These are phyloP conservation scores for Melampsora americana DNA, from an alignment of 1,284 basidiomycete genomes.

Conservation along the genomic window DNA sequence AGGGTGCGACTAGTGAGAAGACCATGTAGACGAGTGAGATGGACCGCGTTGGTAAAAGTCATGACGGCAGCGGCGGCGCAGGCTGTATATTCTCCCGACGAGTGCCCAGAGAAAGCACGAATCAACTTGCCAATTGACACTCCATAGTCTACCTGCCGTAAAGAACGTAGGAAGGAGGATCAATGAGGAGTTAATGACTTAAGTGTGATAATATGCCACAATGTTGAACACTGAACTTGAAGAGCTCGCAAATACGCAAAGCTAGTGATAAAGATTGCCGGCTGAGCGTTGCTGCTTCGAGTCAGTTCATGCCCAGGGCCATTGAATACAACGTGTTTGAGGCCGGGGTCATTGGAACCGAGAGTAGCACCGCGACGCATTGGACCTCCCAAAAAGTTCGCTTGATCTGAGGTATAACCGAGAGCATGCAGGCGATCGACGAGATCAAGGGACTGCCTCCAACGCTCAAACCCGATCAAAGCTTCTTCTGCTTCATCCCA, in stretches of 20 bases:
- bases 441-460: slow-evolving; percentile 46
- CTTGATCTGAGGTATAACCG: slow-evolving; percentile 46
- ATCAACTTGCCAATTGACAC: slow-evolving; percentile 45
- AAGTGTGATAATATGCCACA: no score
- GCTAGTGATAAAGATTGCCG: slow-evolving; percentile 52
- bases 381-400: slow-evolving; percentile 45
- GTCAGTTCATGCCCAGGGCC: slow-evolving; percentile 50
- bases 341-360: not conserved
- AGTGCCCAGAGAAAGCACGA: slow-evolving; percentile 50
- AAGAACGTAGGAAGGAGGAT: not conserved
- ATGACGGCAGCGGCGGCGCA: slow-evolving; percentile 51
- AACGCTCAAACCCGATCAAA: slow-evolving; percentile 47
- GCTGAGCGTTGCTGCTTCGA: slow-evolving; percentile 51
- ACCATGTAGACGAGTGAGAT: slow-evolving; percentile 51
- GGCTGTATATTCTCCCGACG: slow-evolving; percentile 52
- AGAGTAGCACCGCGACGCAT: slow-evolving; percentile 38
- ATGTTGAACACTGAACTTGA: slow-evolving; percentile 42
- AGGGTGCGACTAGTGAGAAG: slow-evolving; percentile 49
- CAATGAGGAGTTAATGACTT: no score
- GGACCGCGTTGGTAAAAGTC: slow-evolving; percentile 49
- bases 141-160: slow-evolving; percentile 45
- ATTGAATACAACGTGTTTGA: slow-evolving; percentile 46
- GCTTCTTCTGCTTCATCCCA: slow-evolving; percentile 52
- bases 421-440: slow-evolving; percentile 36
- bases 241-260: slow-evolving; percentile 50